Evolutionary conservation across 805 yeast species (phyloP).

Genomic region (Wilhelminamyces savonicus): DNA sequence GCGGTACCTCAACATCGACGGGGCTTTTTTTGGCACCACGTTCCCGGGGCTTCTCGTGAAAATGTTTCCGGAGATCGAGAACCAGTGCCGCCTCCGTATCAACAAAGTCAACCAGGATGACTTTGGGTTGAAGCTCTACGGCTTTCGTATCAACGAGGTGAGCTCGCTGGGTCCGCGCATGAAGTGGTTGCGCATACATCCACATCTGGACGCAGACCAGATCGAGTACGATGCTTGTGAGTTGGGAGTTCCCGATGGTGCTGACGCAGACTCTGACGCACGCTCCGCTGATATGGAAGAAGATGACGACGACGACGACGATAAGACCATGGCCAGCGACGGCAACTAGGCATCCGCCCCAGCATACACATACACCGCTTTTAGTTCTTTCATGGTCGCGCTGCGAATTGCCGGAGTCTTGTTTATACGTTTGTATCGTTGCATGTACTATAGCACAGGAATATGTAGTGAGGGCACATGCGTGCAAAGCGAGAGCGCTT

Average conservation of each 20-base stretch:
- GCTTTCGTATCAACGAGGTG: constrained; percentile 72
- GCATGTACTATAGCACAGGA: too few relatives aligned
- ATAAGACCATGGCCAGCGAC: constrained; percentile 41
- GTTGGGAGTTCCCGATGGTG: constrained; percentile 42
- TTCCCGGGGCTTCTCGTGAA: constrained; percentile 90
- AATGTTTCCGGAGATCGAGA: constrained; percentile 85
- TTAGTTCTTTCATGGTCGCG: too few relatives aligned
- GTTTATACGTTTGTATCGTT: too few relatives aligned
- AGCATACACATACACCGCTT: too few relatives aligned
- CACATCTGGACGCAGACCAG: constrained; percentile 54
- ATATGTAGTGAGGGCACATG: too few relatives aligned
- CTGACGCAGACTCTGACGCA: constrained; percentile 3
- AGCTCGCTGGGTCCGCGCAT: constrained; percentile 87
- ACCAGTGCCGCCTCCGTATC: constrained; percentile 56
- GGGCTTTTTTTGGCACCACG: constrained; percentile 94
- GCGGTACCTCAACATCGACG: constrained; percentile 85
- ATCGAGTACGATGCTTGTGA: constrained; percentile 63
- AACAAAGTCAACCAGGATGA: constrained; percentile 42
- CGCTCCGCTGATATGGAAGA: constrained; percentile 20
- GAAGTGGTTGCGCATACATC: constrained; percentile 87
- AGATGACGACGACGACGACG: constrained; percentile 21
- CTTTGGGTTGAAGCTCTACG: constrained; percentile 75
- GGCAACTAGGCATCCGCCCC: constrained; percentile 8
- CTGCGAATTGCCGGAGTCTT: too few relatives aligned
- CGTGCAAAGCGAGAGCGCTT: too few relatives aligned